Base-by-base conservation (phyloP, 345 rosid genomes). In the Stellera chamaejasme region DNA sequence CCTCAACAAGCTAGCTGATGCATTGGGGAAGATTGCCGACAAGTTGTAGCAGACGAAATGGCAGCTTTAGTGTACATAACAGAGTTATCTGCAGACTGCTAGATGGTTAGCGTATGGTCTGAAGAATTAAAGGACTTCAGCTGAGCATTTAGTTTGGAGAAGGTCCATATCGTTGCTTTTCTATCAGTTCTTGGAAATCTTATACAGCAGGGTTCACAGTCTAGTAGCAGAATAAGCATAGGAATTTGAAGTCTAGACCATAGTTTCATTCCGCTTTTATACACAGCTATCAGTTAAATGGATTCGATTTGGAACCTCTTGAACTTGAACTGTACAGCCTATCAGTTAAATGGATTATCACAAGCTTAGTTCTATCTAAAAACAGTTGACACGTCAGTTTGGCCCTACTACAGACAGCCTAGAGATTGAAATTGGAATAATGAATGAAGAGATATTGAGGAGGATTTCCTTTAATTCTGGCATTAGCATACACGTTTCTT, bases 1-100 rank as follows among this genome's bases (percentile, higher is more conserved):
- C 53, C 97, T 93, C 48, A 81, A 71, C 45, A 89, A 89, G 75
- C 92, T 93, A 2, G 97, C 97, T 5, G 94, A 89, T 15, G 99
- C 94, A 56, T 70, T 93, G 16, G 86, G 79, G 7, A 89, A 80
- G 60, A 87, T 93, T 14, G 97, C 97, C 0, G 96, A 89, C 67
- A 93, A 87, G 79, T 73, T 89, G 75, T 85, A 84, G 81, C 52
- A 32, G 25, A 49, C 36, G 43, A 60, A 16, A 55, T 27, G 36
- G 36, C 56, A 56, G 45, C 43, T 39, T 52, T 16, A 52, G 52
- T 68, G 84, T 73, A 73, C 52, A 76, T 79, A 76, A 26, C 52
- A 58, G 27, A 50, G 54, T 59, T 47, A 61, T 52, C n/a, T 27
- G 27, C 27, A 49, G 53, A 61, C 53, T 42, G 23, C 36, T 47